Conservation (phyloP, 129 eudicot species). For the Erigeron canadensis region DNA sequence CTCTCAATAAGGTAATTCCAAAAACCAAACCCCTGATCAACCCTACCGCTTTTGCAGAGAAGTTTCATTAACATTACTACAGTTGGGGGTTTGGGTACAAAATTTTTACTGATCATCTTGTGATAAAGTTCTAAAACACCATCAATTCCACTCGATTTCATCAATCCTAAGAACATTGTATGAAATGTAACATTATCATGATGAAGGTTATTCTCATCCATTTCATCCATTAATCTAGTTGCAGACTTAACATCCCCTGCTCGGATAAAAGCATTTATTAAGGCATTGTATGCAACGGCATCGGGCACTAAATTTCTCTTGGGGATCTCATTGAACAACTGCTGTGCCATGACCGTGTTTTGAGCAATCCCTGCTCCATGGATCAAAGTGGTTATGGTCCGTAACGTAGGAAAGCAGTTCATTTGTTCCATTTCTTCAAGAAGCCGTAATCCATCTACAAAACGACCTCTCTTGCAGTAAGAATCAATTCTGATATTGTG, state of each 20-base stretch:
- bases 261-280: constrained; percentile 54
- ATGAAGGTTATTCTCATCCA: constrained; percentile 56
- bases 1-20: constrained; percentile 62
- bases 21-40: constrained; percentile 57
- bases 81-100: constrained; percentile 69
- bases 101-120: constrained; percentile 50
- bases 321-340: constrained; percentile 56
- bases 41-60: constrained; percentile 47
- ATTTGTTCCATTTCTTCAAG: constrained; percentile 66
- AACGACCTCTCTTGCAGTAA: constrained; percentile 62
- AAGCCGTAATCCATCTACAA: constrained; percentile 62
- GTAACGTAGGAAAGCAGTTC: constrained; percentile 50
- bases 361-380: constrained; percentile 90
- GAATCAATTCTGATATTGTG: constrained; percentile 81
- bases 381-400: constrained; percentile 72
- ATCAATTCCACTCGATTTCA: constrained; percentile 47
- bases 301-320: constrained; percentile 55
- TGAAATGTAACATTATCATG: constrained; percentile 69
- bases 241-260: constrained; percentile 56
- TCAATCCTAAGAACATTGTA: constrained; percentile 58
- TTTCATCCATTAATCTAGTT: constrained; percentile 52
- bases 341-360: constrained; percentile 50
- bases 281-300: constrained; percentile 70
- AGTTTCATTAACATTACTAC: constrained; percentile 71
- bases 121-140: constrained; percentile 49